Percentiles rank a stretch among this genome's conserved stretches.
Conservation (phyloP, 1,139 yeast species). For the Arxiozyma heterogenica region DNA sequence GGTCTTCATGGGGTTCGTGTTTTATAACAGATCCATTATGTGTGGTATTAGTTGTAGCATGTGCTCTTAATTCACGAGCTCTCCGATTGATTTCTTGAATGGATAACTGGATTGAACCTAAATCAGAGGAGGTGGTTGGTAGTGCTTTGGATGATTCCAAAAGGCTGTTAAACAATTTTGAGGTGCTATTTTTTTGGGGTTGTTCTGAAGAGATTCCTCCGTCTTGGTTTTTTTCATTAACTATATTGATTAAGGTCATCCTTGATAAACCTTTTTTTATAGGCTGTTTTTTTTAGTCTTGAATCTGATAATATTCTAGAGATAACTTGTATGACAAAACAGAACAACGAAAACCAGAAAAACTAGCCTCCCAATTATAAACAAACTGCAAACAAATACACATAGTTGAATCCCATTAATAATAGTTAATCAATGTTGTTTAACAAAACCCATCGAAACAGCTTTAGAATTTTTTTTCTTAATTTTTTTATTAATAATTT, state of each 20-base stretch:
- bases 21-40: neutral
- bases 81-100: conserved; percentile 68
- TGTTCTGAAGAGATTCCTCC: neutral
- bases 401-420: too few relatives aligned
- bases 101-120: conserved; percentile 37
- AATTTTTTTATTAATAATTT: too few relatives aligned
- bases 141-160: conserved; percentile 27
- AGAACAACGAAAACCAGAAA: neutral
- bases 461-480: neutral
- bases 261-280: neutral
- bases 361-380: too few relatives aligned
- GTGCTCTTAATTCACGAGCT: conserved; percentile 47
- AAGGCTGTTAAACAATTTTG: conserved; percentile 22
- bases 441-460: neutral
- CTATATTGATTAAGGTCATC: neutral
- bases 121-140: conserved; percentile 27
- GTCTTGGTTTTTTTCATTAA: neutral
- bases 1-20: conserved; percentile 32
- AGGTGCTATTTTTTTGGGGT: conserved; percentile 3
- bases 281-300: too few relatives aligned
- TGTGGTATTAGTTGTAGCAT: neutral
- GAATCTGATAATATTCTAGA: too few relatives aligned
- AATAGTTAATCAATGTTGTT: neutral
- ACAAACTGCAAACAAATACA: neutral
- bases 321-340: too few relatives aligned